phyloP scores from a whole-genome alignment of 148 eudicot genomes.

The Talinum fruticosum region DNA sequence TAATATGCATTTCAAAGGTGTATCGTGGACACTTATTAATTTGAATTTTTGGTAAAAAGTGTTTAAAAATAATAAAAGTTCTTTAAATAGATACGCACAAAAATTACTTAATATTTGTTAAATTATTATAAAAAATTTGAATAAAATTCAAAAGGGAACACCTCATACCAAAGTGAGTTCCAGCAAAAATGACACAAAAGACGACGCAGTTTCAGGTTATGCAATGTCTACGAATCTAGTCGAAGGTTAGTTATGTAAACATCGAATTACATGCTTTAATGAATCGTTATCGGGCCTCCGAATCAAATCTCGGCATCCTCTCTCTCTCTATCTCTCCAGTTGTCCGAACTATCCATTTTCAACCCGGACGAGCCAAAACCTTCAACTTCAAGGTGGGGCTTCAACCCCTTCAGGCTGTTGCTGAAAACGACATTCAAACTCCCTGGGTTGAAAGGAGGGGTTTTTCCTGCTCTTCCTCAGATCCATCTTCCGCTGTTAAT shows the following conservation, averaged over 20 bases:
- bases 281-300: constrained; percentile 8
- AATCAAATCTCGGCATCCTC: constrained; percentile 5
- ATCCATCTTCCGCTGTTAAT: background rate
- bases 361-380: background rate
- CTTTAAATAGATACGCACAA: too few relatives aligned
- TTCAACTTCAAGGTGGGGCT: too few relatives aligned
- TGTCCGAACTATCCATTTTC: background rate
- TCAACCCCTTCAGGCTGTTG: background rate
- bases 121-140: too few relatives aligned
- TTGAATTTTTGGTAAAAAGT: too few relatives aligned
- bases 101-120: too few relatives aligned
- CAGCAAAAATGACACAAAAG: background rate
- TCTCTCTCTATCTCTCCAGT: background rate
- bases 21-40: too few relatives aligned
- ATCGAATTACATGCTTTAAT: background rate
- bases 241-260: constrained; percentile 2
- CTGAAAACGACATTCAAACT: constrained; percentile 6
- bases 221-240: too few relatives aligned
- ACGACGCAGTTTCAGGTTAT: constrained; percentile 11
- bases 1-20: too few relatives aligned
- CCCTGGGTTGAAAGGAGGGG: background rate
- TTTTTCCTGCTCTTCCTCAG: background rate
- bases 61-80: too few relatives aligned
- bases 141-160: background rate
- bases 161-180: background rate